Percentiles rank a stretch among this genome's conserved stretches.
Conservation (phyloP, 805 yeast genomes). For the Pichia ethanolica region DNA sequence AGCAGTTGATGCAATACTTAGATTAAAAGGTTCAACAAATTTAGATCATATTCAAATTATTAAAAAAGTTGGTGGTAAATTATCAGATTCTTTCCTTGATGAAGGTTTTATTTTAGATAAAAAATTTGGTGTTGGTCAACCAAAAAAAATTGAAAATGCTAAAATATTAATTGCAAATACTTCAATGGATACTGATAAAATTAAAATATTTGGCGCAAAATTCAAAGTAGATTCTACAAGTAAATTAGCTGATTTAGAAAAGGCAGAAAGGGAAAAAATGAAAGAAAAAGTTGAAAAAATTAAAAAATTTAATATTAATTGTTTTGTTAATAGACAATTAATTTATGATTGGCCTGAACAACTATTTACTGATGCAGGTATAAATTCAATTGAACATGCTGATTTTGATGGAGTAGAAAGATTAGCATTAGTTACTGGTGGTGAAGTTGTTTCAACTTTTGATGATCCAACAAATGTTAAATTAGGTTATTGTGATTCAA, state of each 20-base stretch:
- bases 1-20: conserved; percentile 89
- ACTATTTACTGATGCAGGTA: conserved; percentile 76
- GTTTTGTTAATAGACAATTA: conserved; percentile 92
- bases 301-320: conserved; percentile 69
- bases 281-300: conserved; percentile 81
- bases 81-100: conserved; percentile 87
- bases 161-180: conserved; percentile 90
- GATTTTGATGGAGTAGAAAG: conserved; percentile 98
- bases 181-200: conserved; percentile 94
- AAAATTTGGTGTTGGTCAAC: conserved; percentile 90
- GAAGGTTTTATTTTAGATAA: conserved; percentile 93
- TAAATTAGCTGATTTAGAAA: conserved; percentile 63
- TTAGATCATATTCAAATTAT: conserved; percentile 89
- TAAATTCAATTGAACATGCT: conserved; percentile 94
- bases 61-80: conserved; percentile 87
- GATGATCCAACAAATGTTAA: conserved; percentile 84
- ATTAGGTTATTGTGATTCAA: conserved; percentile 79
- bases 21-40: conserved; percentile 81
- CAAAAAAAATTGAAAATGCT: conserved; percentile 76
- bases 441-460: conserved; percentile 95
- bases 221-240: conserved; percentile 93
- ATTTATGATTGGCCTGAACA: conserved; percentile 98
- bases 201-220: conserved; percentile 95
- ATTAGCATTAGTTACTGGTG: conserved; percentile 93
- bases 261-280: conserved; percentile 85